Evolutionary conservation across 345 rosid species (phyloP), one percentile per base, ranked within the genome.

Genomic region (Citrus unshiu): DNA sequence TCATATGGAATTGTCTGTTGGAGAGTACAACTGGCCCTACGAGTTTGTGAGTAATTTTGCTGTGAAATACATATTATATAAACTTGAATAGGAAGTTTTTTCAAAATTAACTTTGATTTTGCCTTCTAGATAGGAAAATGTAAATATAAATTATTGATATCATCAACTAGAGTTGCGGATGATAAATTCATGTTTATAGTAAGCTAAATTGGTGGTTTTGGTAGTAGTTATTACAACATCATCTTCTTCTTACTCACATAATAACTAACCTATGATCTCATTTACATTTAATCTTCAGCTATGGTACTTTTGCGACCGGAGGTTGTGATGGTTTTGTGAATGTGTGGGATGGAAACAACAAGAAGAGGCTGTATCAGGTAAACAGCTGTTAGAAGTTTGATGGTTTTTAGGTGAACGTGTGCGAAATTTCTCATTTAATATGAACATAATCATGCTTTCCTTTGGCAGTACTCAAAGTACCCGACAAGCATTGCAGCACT

Each of bases 261-360:
- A 70, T 64, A 27, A 32, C 6, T 72, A 54, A 72, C 77, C 30
- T 39, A 1, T 79, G 71, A 78, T 69, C 69, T 73, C 40, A 24
- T 49, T 68, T 79, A 39, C 40, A 24, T 49, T 68, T 79, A 39
- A 59, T 56, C 25, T 83, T 86, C 89, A 97, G 98, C 43, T 97
- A 97, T 86, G 99, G 99, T 61, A 97, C 99, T 66, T 97, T 97
- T 89, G 99, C 96, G 57, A 94, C 98, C 13, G 99, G 99, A 79
- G 98, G 99, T 13, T 94, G 98, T 83, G 98, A 97, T 83, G 99
- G 99, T 83, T 97, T 91, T 73, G 96, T 94, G 43, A 94, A 97
- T 56, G 94, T 94, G 1, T 97, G 98, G 99, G 99, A 97, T 76
- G 98, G 99, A 32, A 93, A 93, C 91, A 97, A 97, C 88, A 97